phyloP scores from a whole-genome alignment of 352 stramenopile species.

The Hyaloperonospora brassicae region DNA sequence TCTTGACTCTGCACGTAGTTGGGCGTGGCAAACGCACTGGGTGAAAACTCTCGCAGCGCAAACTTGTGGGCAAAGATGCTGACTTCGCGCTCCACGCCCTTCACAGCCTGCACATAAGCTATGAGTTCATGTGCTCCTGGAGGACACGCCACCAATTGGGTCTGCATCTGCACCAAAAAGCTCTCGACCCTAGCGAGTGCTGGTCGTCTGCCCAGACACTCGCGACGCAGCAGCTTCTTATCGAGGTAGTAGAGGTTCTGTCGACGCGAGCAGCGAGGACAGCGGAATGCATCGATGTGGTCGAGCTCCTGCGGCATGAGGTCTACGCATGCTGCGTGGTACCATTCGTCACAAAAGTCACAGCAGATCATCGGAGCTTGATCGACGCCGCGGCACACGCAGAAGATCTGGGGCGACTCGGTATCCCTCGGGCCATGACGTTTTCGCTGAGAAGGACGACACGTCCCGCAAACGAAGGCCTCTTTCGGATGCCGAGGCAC shows the following conservation, averaged over 20 bases:
- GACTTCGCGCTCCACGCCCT: conserved; percentile 31
- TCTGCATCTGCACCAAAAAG: conserved; percentile 49
- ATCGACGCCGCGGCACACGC: conserved; percentile 56
- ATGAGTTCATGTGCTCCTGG: conserved; percentile 43
- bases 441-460: conserved; percentile 13
- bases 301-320: conserved; percentile 50
- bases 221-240: conserved; percentile 39
- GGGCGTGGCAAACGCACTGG: conserved; percentile 35
- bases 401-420: conserved; percentile 39
- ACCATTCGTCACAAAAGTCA: conserved; percentile 85
- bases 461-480: background rate
- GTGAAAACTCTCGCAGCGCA: conserved; percentile 36
- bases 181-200: conserved; percentile 41
- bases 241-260: conserved; percentile 70
- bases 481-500: no score
- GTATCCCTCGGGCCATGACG: background rate
- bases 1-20: conserved; percentile 29
- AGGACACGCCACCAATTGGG: conserved; percentile 42
- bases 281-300: conserved; percentile 63
- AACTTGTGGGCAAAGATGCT: conserved; percentile 36
- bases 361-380: conserved; percentile 81
- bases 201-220: conserved; percentile 42
- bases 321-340: conserved; percentile 63
- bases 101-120: conserved; percentile 45
- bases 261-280: conserved; percentile 49